Evolutionary conservation across 306 rosid species (phyloP), one percentile per base, ranked within the genome.

Genomic region (Vigna mungo): DNA sequence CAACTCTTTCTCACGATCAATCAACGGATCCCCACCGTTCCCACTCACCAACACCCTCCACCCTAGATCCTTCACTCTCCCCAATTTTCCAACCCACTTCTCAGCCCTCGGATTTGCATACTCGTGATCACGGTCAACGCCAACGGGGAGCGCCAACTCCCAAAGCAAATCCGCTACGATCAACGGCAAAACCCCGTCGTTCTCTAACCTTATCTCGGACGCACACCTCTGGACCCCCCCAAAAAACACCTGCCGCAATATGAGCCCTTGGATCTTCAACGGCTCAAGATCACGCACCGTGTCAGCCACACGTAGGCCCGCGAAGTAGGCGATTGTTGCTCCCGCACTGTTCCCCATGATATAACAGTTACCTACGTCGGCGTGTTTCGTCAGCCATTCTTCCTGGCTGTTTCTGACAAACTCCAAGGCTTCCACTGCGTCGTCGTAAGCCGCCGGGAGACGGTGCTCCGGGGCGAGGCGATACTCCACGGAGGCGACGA

Each of bases 381-480:
- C 91, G 23, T 66, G 53, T 2, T n/a, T 3, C 0, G 37, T 71
- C 54, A 89, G 4, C 91, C 91, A 89, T 1, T 71, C 86, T 4
- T 87, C 87, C 0, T 23, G 4, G 23, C 39, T 43, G 20, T 34
- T 15, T 75, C 55, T 71, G 11, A 89, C 63, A 71, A 75, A 81
- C 47, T 37, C 74, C 52, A 89, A 13, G 6, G 93, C 84, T 16
- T 87, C 90, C 79, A 79, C 3, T 3, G 79, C 93, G 44, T 87
- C 90, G 0, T 89, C 88, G 17, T 68, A 89, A 0, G 93, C 88
- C 2, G 88, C 88, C 7, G 89, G 88, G 17, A 80, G 78, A 4
- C 85, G 84, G 51, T 87, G 85, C 75, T 87, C 89, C 7, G 88
- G 93, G 3, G 89, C 85, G 1, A 89, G 87, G 16, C 89, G 84